Base-by-base conservation (phyloP, 345 rosid genomes). In the Dovyalis caffra region DNA sequence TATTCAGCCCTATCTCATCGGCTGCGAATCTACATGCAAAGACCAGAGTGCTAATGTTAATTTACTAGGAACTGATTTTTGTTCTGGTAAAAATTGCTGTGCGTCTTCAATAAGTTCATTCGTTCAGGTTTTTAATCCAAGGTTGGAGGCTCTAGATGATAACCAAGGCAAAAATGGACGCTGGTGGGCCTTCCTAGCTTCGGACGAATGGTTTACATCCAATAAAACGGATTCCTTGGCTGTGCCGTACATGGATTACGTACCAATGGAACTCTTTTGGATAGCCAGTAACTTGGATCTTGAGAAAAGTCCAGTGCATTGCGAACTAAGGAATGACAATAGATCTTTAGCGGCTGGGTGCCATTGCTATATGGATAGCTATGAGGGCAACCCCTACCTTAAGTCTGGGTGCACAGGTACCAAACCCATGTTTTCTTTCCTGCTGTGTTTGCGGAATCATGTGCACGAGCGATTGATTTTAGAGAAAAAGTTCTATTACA, bases 71-170 rank as follows among this genome's bases (percentile, higher is more conserved):
- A 34, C 5, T 34, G 7, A 5, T 34, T 0, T 34, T 5, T 61
- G 34, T 61, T 61, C 64, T n/a, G 57, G 68, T 33, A 26, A 57
- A 2, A 38, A 26, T 51, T 68, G 67, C 35, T 64, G 76, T 14
- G 21, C 1, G 64, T 5, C 23, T 31, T 6, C 0, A 0, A 18
- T 65, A 1, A 33, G 51, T 32, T 3, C 63, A 23, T 0, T 8
- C 0, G 32, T 49, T 49, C 69, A 40, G 76, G 33, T 49, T 26
- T 45, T 74, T 23, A 65, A 64, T 3, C 26, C 21, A 10, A 72
- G 21, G 16, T 40, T 61, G 1, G 26, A 26, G 35, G 20, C 53
- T 10, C 2, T 3, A 25, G 21, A 16, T 25, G 31, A 10, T 62
- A n/a, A 71, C 7, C 21, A 31, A 57, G 21, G 26, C 8, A 16